phyloP scores from a whole-genome alignment of 306 rosid species.

The Cucurbita maxima region DNA sequence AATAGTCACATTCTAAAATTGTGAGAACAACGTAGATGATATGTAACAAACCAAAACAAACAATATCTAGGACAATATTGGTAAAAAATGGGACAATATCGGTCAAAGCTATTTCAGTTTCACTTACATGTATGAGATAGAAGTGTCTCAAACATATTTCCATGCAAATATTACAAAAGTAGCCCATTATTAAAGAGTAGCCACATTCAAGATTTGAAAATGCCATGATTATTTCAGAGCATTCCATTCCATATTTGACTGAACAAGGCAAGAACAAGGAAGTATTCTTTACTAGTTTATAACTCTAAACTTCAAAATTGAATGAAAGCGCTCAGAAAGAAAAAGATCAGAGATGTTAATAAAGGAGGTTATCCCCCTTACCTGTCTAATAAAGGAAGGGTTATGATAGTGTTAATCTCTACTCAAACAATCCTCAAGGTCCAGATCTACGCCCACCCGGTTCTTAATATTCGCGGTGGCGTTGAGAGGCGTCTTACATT shows the following conservation, averaged over 20 bases:
- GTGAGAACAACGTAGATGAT: too few relatives aligned
- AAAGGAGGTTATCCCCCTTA: neutral
- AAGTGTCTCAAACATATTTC: too few relatives aligned
- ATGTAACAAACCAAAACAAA: too few relatives aligned
- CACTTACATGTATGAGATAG: too few relatives aligned
- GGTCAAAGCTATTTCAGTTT: too few relatives aligned
- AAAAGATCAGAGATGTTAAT: slow-evolving; percentile 1
- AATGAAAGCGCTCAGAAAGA: neutral
- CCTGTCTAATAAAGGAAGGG: neutral
- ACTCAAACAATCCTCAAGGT: slow-evolving; percentile 39
- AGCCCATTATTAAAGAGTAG: too few relatives aligned
- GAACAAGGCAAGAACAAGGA: neutral
- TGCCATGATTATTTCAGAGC: neutral
- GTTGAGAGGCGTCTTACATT: slow-evolving; percentile 27
- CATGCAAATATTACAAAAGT: too few relatives aligned
- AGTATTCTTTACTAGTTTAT: neutral
- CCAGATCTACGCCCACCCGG: slow-evolving; percentile 40
- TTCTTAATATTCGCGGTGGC: slow-evolving; percentile 44
- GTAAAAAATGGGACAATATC: too few relatives aligned
- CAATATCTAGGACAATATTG: too few relatives aligned
- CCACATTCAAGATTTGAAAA: neutral
- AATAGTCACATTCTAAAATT: too few relatives aligned
- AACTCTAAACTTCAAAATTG: neutral
- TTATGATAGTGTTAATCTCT: neutral
- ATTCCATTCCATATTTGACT: neutral